Evolutionary conservation across 768 basidiomycete genomes (phyloP).

Genomic region (Agaricus subrufescens): DNA sequence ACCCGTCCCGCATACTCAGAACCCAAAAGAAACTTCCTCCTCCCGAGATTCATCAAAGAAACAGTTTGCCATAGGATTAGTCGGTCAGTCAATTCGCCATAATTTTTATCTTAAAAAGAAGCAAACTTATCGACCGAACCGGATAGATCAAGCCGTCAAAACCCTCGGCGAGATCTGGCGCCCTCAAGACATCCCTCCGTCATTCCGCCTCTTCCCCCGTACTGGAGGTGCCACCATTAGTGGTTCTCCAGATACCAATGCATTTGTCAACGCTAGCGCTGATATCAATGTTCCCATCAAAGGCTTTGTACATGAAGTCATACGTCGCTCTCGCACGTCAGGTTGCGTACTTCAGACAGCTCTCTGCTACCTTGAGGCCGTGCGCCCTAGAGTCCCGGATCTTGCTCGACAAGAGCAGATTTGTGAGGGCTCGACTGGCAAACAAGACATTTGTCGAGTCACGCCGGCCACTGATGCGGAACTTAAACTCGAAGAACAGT

Average conservation of each 20-base stretch:
- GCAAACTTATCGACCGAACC: slow-evolving; percentile 9
- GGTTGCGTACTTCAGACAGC: slow-evolving; percentile 84
- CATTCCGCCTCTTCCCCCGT: slow-evolving; percentile 27
- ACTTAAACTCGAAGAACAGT: slow-evolving; percentile 33
- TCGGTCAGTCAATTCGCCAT: slow-evolving; percentile 47
- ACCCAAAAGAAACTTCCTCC: slow-evolving; percentile 8
- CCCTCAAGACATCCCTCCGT: slow-evolving; percentile 64
- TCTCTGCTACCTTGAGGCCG: slow-evolving; percentile 80
- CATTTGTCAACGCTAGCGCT: slow-evolving; percentile 24
- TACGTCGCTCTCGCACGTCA: slow-evolving; percentile 82
- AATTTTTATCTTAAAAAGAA: neutral
- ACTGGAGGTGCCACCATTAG: slow-evolving; percentile 1
- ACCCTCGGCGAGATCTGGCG: slow-evolving; percentile 78
- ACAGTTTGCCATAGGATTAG: slow-evolving; percentile 63
- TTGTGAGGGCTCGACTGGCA: slow-evolving; percentile 35
- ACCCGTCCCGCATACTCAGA: slow-evolving; percentile 13
- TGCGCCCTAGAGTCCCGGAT: slow-evolving; percentile 67
- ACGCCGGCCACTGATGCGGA: slow-evolving; percentile 36
- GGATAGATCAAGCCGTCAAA: slow-evolving; percentile 72
- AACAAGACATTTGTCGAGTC: slow-evolving; percentile 40
- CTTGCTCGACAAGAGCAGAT: slow-evolving; percentile 47
- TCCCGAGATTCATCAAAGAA: slow-evolving; percentile 37
- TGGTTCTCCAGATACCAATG: slow-evolving; percentile 14
- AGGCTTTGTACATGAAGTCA: slow-evolving; percentile 83
- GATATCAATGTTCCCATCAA: slow-evolving; percentile 50